These are phyloP conservation scores for Geranomyces variabilis DNA, from an alignment of 192 early-diverging fungal genomes.

Conservation along the genomic window DNA sequence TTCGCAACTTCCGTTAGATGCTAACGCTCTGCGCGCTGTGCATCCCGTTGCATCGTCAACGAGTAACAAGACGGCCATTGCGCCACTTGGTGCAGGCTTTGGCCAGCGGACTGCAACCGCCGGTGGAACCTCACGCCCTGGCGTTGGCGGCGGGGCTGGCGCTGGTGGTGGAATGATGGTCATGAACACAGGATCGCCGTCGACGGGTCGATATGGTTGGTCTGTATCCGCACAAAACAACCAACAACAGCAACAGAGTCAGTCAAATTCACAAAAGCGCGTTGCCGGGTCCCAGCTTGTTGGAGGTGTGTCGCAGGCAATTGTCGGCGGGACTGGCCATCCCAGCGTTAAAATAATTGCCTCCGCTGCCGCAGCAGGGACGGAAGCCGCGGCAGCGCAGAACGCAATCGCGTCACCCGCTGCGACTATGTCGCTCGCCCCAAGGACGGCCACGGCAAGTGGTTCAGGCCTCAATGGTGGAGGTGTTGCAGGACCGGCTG, in stretches of 20 bases:
- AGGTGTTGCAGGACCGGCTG: not conserved
- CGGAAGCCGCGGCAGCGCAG: not conserved
- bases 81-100: too few relatives aligned
- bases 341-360: not conserved
- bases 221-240: not conserved
- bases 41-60: slow-evolving; percentile 9
- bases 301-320: slow-evolving; percentile 7
- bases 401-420: not conserved
- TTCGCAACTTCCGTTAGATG: slow-evolving; percentile 7
- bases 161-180: slow-evolving; percentile 3
- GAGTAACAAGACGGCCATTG: not conserved
- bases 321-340: not conserved
- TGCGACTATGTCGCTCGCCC: not conserved
- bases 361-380: slow-evolving; percentile 8
- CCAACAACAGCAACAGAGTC: not conserved
- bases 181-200: slow-evolving; percentile 7
- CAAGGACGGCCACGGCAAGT: not conserved
- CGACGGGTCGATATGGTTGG: not conserved
- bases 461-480: not conserved
- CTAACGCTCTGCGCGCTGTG: not conserved
- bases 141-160: too few relatives aligned
- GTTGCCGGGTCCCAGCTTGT: not conserved
- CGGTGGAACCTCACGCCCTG: too few relatives aligned
- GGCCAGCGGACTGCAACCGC: too few relatives aligned
- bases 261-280: not conserved